Percentiles rank a stretch among this genome's conserved stretches.
Evolutionary conservation across 1,139 yeast genomes (phyloP).

Genomic region (Yamadazyma atlantica): DNA sequence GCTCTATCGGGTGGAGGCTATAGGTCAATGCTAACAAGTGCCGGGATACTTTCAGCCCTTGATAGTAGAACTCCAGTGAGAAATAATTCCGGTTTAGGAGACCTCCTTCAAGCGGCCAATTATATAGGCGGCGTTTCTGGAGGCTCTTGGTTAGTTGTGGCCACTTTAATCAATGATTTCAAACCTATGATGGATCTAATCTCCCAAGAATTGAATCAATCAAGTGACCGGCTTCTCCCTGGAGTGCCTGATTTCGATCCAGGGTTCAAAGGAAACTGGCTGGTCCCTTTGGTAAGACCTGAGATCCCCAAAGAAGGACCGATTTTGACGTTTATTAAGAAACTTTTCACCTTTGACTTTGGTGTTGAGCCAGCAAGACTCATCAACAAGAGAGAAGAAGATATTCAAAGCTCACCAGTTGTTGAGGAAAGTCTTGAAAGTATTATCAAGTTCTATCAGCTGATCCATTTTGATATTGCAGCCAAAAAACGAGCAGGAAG

Average conservation of each 20-base stretch:
- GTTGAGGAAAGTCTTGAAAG: constrained; percentile 20
- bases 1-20: constrained; percentile 78
- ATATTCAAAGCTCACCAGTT: neutral
- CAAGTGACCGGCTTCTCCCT: constrained; percentile 39
- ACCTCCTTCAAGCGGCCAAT: constrained; percentile 51
- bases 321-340: neutral
- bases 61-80: constrained; percentile 42
- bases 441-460: constrained; percentile 45
- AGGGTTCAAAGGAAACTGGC: constrained; percentile 10
- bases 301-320: neutral
- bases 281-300: no score
- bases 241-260: constrained; percentile 55
- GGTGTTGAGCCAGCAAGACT: neutral
- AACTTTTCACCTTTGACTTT: constrained; percentile 2
- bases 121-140: constrained; percentile 71
- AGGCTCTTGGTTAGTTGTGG: constrained; percentile 65
- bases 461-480: constrained; percentile 52
- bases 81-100: constrained; percentile 35
- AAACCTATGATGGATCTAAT: constrained; percentile 38
- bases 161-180: constrained; percentile 46
- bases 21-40: constrained; percentile 65
- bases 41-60: constrained; percentile 58
- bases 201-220: constrained; percentile 10
- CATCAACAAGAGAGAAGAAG: neutral
- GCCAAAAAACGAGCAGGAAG: constrained; percentile 54